Evolutionary conservation across 1,284 basidiomycete genomes (phyloP), one percentile per base, ranked within the genome.

Genomic region (Apiotrichum siamense): DNA sequence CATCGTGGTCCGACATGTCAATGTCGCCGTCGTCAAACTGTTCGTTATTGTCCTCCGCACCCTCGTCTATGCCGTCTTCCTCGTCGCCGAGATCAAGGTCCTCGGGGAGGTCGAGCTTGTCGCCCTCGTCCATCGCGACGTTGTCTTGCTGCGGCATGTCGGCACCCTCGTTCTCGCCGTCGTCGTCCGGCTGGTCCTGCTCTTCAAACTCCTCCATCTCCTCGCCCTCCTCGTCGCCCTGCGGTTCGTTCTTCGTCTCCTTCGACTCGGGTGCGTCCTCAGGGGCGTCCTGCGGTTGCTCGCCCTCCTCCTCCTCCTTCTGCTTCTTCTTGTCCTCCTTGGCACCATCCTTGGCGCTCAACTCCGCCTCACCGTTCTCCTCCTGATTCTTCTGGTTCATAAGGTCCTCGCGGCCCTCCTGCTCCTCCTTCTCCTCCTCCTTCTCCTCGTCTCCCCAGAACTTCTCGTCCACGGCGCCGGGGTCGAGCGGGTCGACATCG

Each of bases 401-500:
- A 49, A 72, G 66, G 50, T 75, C 75, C 50, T 77, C 75, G 21
- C 55, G 54, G 6, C 60, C 61, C 23, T 58, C 64, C 15, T 65
- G 51, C 18, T 35, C 33, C 56, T 73, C 66, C 55, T 65, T 76
- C 27, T 77, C 70, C 33, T 77, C 69, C 47, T 81, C 75, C 44
- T 78, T 73, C 25, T 76, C 67, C 58, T 93, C 86, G 58, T 92
- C 87, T 31, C 86, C 90, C 94, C 96, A 97, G 61, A 98, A 79
- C 76, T 97, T 97, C 75, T 98, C 94, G 66, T 98, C 94, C 11
- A 97, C 83, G 0, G 86, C 85, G 24, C 83, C 80, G 9, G 89
- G 87, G 72, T 97, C 92, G n/a, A 83, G 77, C 2, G 84, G 82
- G 72, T 96, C 91, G 37, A 97, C 78, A 54, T 93, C 81, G 25